These are phyloP conservation scores for Pythium vanterpoolii DNA, from an alignment of 352 stramenopile species.

Conservation along the genomic window DNA sequence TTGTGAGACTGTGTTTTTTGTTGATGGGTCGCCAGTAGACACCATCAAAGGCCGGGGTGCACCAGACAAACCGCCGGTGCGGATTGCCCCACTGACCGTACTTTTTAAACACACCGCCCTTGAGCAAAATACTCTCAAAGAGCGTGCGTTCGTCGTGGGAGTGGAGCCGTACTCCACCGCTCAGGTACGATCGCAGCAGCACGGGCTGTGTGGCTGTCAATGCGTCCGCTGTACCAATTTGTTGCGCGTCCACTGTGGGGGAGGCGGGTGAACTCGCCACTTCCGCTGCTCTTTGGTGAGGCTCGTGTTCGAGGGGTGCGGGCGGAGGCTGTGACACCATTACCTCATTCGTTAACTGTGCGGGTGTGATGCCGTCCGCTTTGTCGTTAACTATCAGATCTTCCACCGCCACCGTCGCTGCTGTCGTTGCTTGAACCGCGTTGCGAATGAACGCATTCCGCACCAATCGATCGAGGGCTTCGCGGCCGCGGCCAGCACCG, in stretches of 20 bases:
- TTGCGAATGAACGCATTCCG: slow-evolving; percentile 42
- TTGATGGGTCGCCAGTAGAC: slow-evolving; percentile 69
- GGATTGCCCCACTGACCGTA: slow-evolving; percentile 73
- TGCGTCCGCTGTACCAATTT: not conserved
- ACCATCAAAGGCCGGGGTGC: slow-evolving; percentile 55
- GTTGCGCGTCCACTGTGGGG: not conserved
- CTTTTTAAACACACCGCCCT: slow-evolving; percentile 73
- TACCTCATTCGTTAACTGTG: not conserved
- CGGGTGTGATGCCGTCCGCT: not conserved
- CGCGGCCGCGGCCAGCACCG: slow-evolving; percentile 43
- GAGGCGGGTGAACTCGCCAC: not conserved
- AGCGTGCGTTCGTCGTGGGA: slow-evolving; percentile 41
- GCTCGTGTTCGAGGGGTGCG: not conserved
- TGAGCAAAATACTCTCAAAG: slow-evolving; percentile 58
- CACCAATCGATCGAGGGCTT: slow-evolving; percentile 54
- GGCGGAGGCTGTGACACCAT: not conserved
- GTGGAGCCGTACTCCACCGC: slow-evolving; percentile 14
- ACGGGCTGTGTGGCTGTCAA: no score
- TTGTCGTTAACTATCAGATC: not conserved
- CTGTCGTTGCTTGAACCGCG: not conserved
- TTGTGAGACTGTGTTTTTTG: slow-evolving; percentile 58
- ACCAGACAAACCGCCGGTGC: slow-evolving; percentile 73
- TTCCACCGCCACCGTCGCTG: not conserved
- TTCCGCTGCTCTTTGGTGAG: not conserved
- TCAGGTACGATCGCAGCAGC: not conserved